Conservation (phyloP, 169 alveolate species). For the Neospora caninum region DNA sequence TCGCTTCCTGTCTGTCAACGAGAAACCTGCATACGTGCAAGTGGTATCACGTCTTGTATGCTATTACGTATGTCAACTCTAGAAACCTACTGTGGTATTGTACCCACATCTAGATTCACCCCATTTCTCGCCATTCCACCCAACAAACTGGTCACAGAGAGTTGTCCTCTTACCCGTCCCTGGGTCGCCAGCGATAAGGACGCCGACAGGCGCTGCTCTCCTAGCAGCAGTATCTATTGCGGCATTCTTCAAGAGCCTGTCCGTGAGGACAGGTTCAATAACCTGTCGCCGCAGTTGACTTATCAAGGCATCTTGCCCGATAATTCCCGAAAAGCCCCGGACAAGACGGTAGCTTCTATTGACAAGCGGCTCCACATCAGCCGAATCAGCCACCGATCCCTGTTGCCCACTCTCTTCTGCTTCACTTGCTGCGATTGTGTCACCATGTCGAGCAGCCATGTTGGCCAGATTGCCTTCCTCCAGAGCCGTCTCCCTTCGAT, state of each 20-base stretch:
- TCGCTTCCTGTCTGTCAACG: no score
- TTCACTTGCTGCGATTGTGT: no score
- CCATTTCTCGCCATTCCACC: no score
- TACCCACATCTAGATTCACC: no score
- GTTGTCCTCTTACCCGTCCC: slow-evolving; percentile 13
- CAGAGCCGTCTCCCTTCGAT: no score
- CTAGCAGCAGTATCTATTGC: neutral
- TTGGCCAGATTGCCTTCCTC: no score
- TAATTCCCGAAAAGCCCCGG: neutral
- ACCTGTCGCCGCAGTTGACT: neutral
- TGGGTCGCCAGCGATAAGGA: slow-evolving; percentile 6
- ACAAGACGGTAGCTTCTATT: neutral
- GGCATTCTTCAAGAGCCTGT: neutral
- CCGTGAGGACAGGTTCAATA: neutral
- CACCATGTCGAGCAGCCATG: no score
- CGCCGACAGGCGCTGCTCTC: neutral
- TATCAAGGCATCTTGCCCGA: neutral
- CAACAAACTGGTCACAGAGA: no score
- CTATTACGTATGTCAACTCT: no score
- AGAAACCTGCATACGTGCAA: no score
- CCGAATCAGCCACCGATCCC: neutral
- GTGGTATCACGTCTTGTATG: no score
- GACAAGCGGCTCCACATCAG: neutral
- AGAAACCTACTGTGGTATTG: no score
- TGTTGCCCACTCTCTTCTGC: neutral